Percentiles rank a stretch among this genome's conserved stretches.
phyloP scores from a whole-genome alignment of 345 rosid species.

The Psidium friedrichsthalianum region DNA sequence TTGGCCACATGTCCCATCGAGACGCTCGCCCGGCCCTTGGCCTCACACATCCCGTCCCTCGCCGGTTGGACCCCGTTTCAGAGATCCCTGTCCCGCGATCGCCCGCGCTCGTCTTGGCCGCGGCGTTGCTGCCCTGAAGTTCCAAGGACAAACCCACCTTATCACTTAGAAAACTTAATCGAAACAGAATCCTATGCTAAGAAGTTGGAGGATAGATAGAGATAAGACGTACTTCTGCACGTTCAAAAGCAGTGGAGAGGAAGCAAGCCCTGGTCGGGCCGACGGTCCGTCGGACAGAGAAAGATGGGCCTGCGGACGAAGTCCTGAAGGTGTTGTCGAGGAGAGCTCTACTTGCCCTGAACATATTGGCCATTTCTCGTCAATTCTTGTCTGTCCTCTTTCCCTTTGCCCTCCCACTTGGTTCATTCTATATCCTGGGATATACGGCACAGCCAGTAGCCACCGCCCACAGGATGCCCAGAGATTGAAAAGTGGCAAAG shows the following conservation, averaged over 20 bases:
- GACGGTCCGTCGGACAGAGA: not conserved
- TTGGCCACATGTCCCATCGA: conserved; percentile 15
- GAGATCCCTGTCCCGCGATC: not conserved
- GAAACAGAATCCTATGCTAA: not conserved
- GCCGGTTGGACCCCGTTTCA: not conserved
- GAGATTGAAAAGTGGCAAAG: not conserved
- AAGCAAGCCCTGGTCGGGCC: not conserved
- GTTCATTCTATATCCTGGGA: not conserved
- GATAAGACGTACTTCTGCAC: conserved; percentile 1
- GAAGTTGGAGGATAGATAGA: not conserved
- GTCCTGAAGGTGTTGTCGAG: not conserved
- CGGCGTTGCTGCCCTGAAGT: conserved; percentile 15
- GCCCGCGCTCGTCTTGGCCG: not conserved
- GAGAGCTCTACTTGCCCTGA: conserved; percentile 10
- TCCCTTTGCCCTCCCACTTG: not conserved
- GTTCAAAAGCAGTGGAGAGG: conserved; percentile 13
- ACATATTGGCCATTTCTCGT: not conserved
- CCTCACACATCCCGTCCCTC: conserved; percentile 4
- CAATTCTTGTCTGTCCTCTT: not conserved
- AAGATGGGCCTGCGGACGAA: not conserved
- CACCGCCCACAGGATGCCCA: not conserved
- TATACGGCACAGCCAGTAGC: not conserved
- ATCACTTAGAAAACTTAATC: not conserved
- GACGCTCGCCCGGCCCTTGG: conserved; percentile 7
- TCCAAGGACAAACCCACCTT: not conserved